These are phyloP conservation scores for Saccharomycopsis synnaedendra DNA, from an alignment of 805 yeast genomes.

Conservation along the genomic window DNA sequence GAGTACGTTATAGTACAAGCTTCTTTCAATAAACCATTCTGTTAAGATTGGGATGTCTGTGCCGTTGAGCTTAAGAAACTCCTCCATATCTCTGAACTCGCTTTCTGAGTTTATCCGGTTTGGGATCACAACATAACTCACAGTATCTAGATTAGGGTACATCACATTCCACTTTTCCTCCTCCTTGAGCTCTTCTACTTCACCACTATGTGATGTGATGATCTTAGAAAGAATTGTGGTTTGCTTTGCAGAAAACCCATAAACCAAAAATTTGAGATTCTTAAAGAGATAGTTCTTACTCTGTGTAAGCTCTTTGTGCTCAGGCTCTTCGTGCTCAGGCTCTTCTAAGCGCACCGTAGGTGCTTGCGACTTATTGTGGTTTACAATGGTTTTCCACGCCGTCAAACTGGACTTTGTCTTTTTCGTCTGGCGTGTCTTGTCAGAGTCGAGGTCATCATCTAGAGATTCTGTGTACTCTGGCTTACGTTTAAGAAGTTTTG, in stretches of 20 bases:
- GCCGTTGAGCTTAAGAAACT: slow-evolving; percentile 6
- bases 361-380: not conserved
- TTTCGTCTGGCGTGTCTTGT: slow-evolving; percentile 8
- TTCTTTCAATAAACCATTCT: slow-evolving; percentile 75
- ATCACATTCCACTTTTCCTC: slow-evolving; percentile 25
- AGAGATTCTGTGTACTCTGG: not conserved
- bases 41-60: slow-evolving; percentile 35
- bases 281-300: slow-evolving; percentile 2
- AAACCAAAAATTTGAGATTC: slow-evolving; percentile 1
- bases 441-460: not conserved
- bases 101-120: slow-evolving; percentile 17
- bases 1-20: slow-evolving; percentile 43
- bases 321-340: not conserved
- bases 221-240: slow-evolving; percentile 3
- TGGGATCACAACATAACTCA: slow-evolving; percentile 17
- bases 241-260: slow-evolving; percentile 7
- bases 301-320: not conserved
- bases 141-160: slow-evolving; percentile 14
- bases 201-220: slow-evolving; percentile 13
- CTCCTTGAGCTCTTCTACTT: not conserved
- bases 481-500: slow-evolving; percentile 4
- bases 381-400: slow-evolving; percentile 14
- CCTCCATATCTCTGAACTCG: not conserved
- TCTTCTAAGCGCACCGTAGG: not conserved
- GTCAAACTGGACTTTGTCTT: slow-evolving; percentile 11